Base-by-base conservation (phyloP, 2,329 filamentous ascomycete genomes). In the Daldinia sp. region DNA sequence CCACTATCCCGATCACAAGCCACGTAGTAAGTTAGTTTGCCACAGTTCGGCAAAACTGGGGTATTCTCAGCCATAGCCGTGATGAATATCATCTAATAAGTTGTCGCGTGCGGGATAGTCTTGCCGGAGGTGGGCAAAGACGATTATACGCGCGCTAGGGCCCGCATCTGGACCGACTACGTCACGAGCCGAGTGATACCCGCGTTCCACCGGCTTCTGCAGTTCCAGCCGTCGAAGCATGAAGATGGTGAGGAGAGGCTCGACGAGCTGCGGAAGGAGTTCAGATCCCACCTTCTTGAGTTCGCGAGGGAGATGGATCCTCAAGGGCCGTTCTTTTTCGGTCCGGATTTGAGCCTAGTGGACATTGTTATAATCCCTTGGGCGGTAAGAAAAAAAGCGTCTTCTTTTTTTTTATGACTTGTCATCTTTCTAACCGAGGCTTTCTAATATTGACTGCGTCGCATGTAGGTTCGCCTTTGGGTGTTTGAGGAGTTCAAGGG, bases 101-200 rank as follows among this genome's bases (percentile, higher is more conserved):
- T 18, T 6, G 42, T 10, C 2, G 0, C 13, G 13, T 13, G 18
- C 1, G 0, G 74, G 78, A 6, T 35, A 69, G 66, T 69, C 15
- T 26, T 69, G 9, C 62, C 66, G 12, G 48, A 53, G 48, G 30
- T 44, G 15, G 62, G 62, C 4, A 56, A 59, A 0, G 87, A 89
- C 63, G 82, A 88, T 0, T 94, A 93, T 74, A 84, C 88, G 54
- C 83, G 86, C 58, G 92, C 92, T 4, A 79, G 88, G n/a, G 88
- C 87, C 37, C 82, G 90, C 39, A 87, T 94, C 60, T 94, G 92
- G 91, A 90, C 89, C 39, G 91, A 94, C 72, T 93, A 91, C 72
- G 85, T 92, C 30, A 89, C 85, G 48, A 87, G 83, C 10, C 82
- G 89, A 56, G 88, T 94, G 62, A 85, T 93, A 15, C 91, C 92